phyloP scores from a whole-genome alignment of 768 basidiomycete genomes.

The Kondoa malvinella region DNA sequence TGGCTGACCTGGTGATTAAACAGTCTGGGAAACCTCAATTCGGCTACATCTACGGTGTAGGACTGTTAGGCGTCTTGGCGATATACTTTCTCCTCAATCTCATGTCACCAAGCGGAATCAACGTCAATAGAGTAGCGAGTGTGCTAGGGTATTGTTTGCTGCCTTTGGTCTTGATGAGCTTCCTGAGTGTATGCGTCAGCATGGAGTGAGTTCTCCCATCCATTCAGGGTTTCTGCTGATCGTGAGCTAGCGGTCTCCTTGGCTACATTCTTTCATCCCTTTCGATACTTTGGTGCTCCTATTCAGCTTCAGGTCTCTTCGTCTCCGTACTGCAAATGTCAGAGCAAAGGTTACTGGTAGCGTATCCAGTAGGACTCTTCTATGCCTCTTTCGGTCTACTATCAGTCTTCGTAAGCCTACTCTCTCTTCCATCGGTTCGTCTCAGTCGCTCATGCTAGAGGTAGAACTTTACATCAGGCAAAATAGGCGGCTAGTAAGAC shows the following conservation, averaged over 20 bases:
- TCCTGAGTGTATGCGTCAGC: conserved; percentile 66
- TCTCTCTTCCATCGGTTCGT: neutral
- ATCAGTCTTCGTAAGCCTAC: conserved; percentile 8
- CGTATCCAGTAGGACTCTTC: conserved; percentile 83
- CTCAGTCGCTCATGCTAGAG: neutral
- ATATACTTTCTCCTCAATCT: conserved; percentile 90
- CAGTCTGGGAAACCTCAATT: conserved; percentile 98
- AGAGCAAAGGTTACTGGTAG: conserved; percentile 81
- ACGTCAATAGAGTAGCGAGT: conserved; percentile 83
- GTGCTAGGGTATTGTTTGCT: conserved; percentile 92
- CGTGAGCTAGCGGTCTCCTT: conserved; percentile 46
- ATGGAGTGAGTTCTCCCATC: conserved; percentile 52
- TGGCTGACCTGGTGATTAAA: neutral
- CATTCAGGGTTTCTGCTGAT: conserved; percentile 8
- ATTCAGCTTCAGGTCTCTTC: conserved; percentile 87
- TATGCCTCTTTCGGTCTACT: conserved; percentile 32
- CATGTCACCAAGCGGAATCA: conserved; percentile 89
- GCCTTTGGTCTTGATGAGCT: conserved; percentile 88
- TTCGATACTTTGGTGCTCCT: conserved; percentile 91
- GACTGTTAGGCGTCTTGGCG: conserved; percentile 75
- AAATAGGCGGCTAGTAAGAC: conserved; percentile 1
- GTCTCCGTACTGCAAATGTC: conserved; percentile 90
- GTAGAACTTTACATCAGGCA: neutral
- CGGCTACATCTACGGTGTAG: conserved; percentile 95
- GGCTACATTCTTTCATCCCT: conserved; percentile 69